Percentiles rank a stretch among this genome's conserved stretches.
phyloP scores from a whole-genome alignment of 1,284 basidiomycete genomes.

The Puccinia coronata region DNA sequence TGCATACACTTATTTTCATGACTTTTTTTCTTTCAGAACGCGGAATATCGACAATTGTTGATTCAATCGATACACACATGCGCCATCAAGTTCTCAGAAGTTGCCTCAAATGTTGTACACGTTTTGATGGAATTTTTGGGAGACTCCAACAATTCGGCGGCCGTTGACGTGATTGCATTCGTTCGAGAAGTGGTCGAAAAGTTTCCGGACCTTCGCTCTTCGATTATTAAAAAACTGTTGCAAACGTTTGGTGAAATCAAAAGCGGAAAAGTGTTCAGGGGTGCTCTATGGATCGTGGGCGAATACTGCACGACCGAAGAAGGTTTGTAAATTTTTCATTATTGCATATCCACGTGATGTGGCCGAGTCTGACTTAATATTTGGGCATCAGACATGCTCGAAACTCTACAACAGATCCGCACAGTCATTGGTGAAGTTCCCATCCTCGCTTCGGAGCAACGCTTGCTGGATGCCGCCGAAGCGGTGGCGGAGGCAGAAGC shows the following conservation, averaged over 20 bases:
- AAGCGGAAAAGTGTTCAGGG: slow-evolving; percentile 95
- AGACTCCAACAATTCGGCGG: slow-evolving; percentile 84
- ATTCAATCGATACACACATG: slow-evolving; percentile 97
- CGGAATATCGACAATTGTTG: slow-evolving; percentile 92
- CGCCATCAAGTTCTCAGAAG: slow-evolving; percentile 96
- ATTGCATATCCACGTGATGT: neutral
- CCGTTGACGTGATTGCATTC: slow-evolving; percentile 92
- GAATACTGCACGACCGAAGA: slow-evolving; percentile 73
- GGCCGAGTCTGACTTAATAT: neutral
- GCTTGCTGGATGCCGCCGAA: slow-evolving; percentile 73
- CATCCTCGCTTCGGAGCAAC: slow-evolving; percentile 80
- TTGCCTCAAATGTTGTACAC: slow-evolving; percentile 92
- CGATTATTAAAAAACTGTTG: slow-evolving; percentile 84
- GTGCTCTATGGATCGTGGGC: slow-evolving; percentile 95
- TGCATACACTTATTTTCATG: neutral
- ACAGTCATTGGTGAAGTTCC: slow-evolving; percentile 93
- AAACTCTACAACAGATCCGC: slow-evolving; percentile 76
- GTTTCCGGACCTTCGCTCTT: slow-evolving; percentile 81
- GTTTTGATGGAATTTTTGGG: slow-evolving; percentile 98
- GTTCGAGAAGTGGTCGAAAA: slow-evolving; percentile 98
- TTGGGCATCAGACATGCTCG: slow-evolving; percentile 66
- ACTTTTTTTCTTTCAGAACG: slow-evolving; percentile 52
- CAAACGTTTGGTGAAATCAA: slow-evolving; percentile 85
- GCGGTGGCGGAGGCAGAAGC: slow-evolving; percentile 64
- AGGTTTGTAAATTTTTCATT: slow-evolving; percentile 25